A percentile compares a stretch with the other conserved stretches of the same genome.
These are phyloP conservation scores for Stentor roeselii DNA, from an alignment of 73 alveolate species.

Conservation along the genomic window DNA sequence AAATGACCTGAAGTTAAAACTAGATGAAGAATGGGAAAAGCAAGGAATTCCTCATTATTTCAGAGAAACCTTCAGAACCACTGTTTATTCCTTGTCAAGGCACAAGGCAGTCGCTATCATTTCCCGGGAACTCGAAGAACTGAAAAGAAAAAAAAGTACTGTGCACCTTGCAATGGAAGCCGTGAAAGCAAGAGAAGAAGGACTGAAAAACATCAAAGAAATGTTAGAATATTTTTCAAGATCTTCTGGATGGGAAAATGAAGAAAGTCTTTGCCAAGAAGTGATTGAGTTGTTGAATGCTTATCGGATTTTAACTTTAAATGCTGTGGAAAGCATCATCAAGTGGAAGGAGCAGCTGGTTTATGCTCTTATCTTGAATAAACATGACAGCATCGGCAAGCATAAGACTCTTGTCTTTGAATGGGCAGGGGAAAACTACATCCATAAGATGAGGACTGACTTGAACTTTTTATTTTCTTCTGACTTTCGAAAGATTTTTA, in stretches of 20 bases:
- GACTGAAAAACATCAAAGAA: slow-evolving; percentile 45
- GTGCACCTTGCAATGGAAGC: slow-evolving; percentile 49
- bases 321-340: slow-evolving; percentile 55
- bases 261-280: slow-evolving; percentile 18
- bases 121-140: slow-evolving; percentile 55
- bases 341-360: slow-evolving; percentile 41
- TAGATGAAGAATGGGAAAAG: slow-evolving; percentile 27
- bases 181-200: slow-evolving; percentile 52
- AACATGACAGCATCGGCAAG: slow-evolving; percentile 26
- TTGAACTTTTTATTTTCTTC: slow-evolving; percentile 33
- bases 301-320: slow-evolving; percentile 47
- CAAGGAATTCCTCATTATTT: not conserved
- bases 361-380: slow-evolving; percentile 23
- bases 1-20: not conserved
- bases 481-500: slow-evolving; percentile 37
- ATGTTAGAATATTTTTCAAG: slow-evolving; percentile 34
- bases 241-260: slow-evolving; percentile 19
- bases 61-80: not conserved
- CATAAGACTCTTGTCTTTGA: slow-evolving; percentile 37
- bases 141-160: slow-evolving; percentile 41
- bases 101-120: slow-evolving; percentile 39
- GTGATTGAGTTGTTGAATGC: slow-evolving; percentile 47
- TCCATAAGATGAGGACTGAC: slow-evolving; percentile 51
- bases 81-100: slow-evolving; percentile 9
- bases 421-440: slow-evolving; percentile 58